Evolutionary conservation across 805 yeast species (phyloP), one percentile per base, ranked within the genome.

Genomic region (Cephaloascus albidus): DNA sequence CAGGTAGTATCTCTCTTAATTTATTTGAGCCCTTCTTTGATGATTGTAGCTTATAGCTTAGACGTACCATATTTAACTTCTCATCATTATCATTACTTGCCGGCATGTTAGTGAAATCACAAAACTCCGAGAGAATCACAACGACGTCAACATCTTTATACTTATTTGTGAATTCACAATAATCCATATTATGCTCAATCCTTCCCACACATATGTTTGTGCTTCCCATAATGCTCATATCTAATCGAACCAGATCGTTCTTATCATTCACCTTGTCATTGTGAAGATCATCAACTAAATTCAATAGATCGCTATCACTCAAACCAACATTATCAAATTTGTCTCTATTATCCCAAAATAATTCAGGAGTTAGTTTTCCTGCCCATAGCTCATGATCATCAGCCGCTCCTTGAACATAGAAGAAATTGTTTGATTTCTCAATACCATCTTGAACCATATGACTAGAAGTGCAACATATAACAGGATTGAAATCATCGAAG

Each of bases 311-410:
- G 1, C 48, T 46, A 14, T 65, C 72, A 12, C 61, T 40, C 3
- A 50, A 38, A 3, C 39, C 37, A 6, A 39, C 36, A 37, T 62
- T 57, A 2, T 51, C 44, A 16, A 72, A 49, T 3, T 14, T 16
- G 0, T 53, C 56, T 3, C 53, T 38, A 42, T 72, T 51, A 3
- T 51, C 38, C 94, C 95, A 86, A 37, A 83, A 73, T 20, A 74
- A 37, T 0, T 50, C 48, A 0, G 89, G 77, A 1, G 66, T 70
- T 23, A 86, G 55, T 0, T 68, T 61, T 3, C 71, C 63, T 0
- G 81, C 72, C 97, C 96, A 88, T 10, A 81, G 62, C 50, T 88
- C 97, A 54, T 88, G 95, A 50, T 89, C 96, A 56, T 88, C 97
- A 0, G 93, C 96, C 0, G 96, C 93, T 1, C 97, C 97, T 57